These are phyloP conservation scores for Orbilia ellipsospora DNA, from an alignment of 2,329 filamentous ascomycete species.

Conservation along the genomic window DNA sequence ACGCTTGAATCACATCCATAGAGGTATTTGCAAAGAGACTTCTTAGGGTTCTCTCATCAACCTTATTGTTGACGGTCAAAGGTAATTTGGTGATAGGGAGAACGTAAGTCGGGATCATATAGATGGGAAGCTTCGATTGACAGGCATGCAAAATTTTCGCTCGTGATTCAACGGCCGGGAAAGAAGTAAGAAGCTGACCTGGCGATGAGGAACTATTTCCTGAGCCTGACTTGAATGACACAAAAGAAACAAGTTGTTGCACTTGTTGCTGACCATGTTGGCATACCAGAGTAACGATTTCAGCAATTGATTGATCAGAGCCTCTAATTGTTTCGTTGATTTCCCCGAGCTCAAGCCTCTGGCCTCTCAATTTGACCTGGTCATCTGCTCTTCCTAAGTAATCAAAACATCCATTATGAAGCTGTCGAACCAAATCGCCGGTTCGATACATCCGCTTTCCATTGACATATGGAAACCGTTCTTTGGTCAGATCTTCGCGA, in stretches of 20 bases:
- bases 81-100: conserved; percentile 78
- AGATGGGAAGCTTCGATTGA: conserved; percentile 75
- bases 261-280: conserved; percentile 78
- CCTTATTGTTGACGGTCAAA: conserved; percentile 89
- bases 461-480: conserved; percentile 73
- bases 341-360: conserved; percentile 88
- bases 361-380: conserved; percentile 89
- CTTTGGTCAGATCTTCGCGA: conserved; percentile 77
- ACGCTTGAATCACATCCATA: conserved; percentile 71
- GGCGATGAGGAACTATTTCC: conserved; percentile 18
- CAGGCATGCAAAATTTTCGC: conserved; percentile 69
- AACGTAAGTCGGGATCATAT: conserved; percentile 92
- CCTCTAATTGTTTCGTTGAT: conserved; percentile 84
- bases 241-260: conserved; percentile 83
- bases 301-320: conserved; percentile 69
- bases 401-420: conserved; percentile 83
- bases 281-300: conserved; percentile 80
- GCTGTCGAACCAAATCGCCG: conserved; percentile 83
- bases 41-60: conserved; percentile 77
- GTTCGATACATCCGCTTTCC: conserved; percentile 76
- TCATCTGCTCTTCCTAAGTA: conserved; percentile 90
- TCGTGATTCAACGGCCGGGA: conserved; percentile 19
- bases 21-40: conserved; percentile 73
- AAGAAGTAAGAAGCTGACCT: conserved; percentile 30
- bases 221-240: conserved; percentile 64